Percentiles rank a stretch among this genome's conserved stretches.
Evolutionary conservation across 2,329 filamentous ascomycete species (phyloP).

Genomic region (Fusarium sp.): DNA sequence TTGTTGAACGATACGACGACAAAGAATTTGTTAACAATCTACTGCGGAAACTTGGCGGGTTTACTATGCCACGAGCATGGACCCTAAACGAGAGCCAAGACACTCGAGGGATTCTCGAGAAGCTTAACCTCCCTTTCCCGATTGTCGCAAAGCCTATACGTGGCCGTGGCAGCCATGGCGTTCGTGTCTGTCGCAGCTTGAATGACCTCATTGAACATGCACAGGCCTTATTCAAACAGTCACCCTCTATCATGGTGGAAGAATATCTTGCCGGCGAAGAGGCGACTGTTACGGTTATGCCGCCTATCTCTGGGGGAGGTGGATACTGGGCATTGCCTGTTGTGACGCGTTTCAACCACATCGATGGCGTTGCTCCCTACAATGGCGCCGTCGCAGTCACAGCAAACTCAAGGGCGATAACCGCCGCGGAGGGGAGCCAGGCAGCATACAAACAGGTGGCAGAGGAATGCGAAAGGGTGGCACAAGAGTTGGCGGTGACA

Average conservation of each 20-base stretch:
- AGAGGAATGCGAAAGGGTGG: slow-evolving; percentile 54
- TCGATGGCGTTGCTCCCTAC: slow-evolving; percentile 31
- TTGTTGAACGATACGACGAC: slow-evolving; percentile 62
- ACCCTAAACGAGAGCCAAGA: slow-evolving; percentile 29
- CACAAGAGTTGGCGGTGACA: slow-evolving; percentile 51
- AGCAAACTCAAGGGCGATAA: slow-evolving; percentile 56
- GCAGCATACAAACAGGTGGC: slow-evolving; percentile 42
- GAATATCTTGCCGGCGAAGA: slow-evolving; percentile 61
- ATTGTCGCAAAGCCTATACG: slow-evolving; percentile 34
- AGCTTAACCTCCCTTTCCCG: slow-evolving; percentile 14
- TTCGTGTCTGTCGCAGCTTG: slow-evolving; percentile 23
- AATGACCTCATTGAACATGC: slow-evolving; percentile 19
- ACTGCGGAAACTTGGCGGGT: slow-evolving; percentile 49
- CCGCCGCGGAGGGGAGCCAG: slow-evolving; percentile 32
- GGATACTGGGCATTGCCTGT: slow-evolving; percentile 56
- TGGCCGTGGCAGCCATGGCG: slow-evolving; percentile 35
- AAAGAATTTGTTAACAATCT: slow-evolving; percentile 60
- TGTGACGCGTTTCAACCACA: slow-evolving; percentile 34
- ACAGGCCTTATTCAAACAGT: slow-evolving; percentile 13
- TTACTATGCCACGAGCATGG: slow-evolving; percentile 55
- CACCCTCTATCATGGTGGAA: slow-evolving; percentile 54
- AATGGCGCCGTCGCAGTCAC: slow-evolving; percentile 36
- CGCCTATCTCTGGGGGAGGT: slow-evolving; percentile 48
- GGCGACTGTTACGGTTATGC: slow-evolving; percentile 63
- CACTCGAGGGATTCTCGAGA: neutral